Percentiles rank a stretch among this genome's conserved stretches.
Evolutionary conservation across 305 asterid species (phyloP).

Genomic region (Fraxinus paxiana): DNA sequence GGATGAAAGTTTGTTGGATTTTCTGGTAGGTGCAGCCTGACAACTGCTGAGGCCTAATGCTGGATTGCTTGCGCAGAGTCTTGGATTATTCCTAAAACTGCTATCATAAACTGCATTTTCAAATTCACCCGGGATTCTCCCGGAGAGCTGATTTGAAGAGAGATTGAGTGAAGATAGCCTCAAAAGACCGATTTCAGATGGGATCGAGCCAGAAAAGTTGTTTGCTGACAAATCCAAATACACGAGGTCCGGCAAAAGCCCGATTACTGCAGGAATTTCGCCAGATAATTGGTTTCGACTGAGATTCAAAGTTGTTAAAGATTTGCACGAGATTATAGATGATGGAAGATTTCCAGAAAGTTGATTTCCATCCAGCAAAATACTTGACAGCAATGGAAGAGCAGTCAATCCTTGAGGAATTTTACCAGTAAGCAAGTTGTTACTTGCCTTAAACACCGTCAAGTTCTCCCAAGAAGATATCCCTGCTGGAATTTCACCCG

Average conservation of each 20-base stretch:
- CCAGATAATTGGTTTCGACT: slow-evolving; percentile 67
- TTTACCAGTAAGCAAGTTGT: slow-evolving; percentile 51
- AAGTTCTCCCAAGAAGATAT: slow-evolving; percentile 55
- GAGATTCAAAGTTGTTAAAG: slow-evolving; percentile 43
- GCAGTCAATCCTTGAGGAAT: slow-evolving; percentile 65
- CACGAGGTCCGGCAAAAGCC: slow-evolving; percentile 41
- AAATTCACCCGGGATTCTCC: slow-evolving; percentile 52
- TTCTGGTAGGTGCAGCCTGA: slow-evolving; percentile 7
- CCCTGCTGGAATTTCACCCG: slow-evolving; percentile 57
- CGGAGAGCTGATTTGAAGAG: slow-evolving; percentile 64
- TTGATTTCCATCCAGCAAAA: slow-evolving; percentile 57
- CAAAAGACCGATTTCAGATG: slow-evolving; percentile 43
- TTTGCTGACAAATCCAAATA: slow-evolving; percentile 69
- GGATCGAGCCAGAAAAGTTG: slow-evolving; percentile 59
- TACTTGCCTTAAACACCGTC: slow-evolving; percentile 47
- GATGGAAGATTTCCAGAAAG: slow-evolving; percentile 65
- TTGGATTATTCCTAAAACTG: slow-evolving; percentile 64
- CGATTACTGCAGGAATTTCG: slow-evolving; percentile 56
- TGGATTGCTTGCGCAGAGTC: slow-evolving; percentile 53
- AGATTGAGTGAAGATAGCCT: slow-evolving; percentile 43
- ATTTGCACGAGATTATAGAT: slow-evolving; percentile 57
- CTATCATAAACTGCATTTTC: slow-evolving; percentile 55
- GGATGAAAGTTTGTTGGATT: slow-evolving; percentile 35
- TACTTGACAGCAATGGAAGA: slow-evolving; percentile 35
- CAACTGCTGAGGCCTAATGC: slow-evolving; percentile 48